A percentile compares a stretch with the other conserved stretches of the same genome.
Evolutionary conservation across 2,329 filamentous ascomycete genomes (phyloP).

Genomic region (Fusarium albidum): DNA sequence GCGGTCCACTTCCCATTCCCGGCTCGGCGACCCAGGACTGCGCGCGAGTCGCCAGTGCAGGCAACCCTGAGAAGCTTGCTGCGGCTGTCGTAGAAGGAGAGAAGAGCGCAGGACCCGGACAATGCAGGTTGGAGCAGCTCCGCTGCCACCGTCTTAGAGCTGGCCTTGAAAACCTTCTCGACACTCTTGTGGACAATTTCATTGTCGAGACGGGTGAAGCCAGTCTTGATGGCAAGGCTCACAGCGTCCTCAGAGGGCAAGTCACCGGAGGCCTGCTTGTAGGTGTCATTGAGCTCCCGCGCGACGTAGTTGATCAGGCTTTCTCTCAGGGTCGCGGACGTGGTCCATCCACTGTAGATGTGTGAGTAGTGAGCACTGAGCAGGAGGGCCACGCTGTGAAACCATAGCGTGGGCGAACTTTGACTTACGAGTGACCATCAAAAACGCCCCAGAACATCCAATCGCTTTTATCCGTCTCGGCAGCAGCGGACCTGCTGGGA

Average conservation of each 20-base stretch:
- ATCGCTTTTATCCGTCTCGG: conserved; percentile 69
- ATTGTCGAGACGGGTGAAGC: conserved; percentile 87
- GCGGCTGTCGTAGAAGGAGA: conserved; percentile 94
- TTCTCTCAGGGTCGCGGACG: conserved; percentile 93
- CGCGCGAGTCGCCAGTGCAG: conserved; percentile 95
- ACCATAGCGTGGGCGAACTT: not conserved
- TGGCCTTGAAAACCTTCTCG: conserved; percentile 86
- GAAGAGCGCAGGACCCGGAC: conserved; percentile 94
- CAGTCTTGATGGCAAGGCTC: conserved; percentile 90
- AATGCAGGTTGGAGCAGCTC: conserved; percentile 92
- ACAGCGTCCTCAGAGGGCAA: conserved; percentile 81
- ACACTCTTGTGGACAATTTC: conserved; percentile 96
- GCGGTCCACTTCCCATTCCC: conserved; percentile 90
- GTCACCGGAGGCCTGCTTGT: conserved; percentile 73
- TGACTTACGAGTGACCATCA: conserved; percentile 87
- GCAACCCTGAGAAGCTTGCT: conserved; percentile 91
- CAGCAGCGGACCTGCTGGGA: conserved; percentile 61
- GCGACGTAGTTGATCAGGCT: conserved; percentile 92
- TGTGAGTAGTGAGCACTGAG: conserved; percentile 33
- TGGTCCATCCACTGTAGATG: conserved; percentile 85
- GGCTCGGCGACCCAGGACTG: conserved; percentile 84
- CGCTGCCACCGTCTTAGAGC: conserved; percentile 89
- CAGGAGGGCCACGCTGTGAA: not conserved
- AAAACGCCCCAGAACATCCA: conserved; percentile 99
- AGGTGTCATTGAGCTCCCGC: conserved; percentile 89